Evolutionary conservation across 441 rosid species (phyloP), one percentile per base, ranked within the genome.

Genomic region (Cnidoscolus chayamansa): DNA sequence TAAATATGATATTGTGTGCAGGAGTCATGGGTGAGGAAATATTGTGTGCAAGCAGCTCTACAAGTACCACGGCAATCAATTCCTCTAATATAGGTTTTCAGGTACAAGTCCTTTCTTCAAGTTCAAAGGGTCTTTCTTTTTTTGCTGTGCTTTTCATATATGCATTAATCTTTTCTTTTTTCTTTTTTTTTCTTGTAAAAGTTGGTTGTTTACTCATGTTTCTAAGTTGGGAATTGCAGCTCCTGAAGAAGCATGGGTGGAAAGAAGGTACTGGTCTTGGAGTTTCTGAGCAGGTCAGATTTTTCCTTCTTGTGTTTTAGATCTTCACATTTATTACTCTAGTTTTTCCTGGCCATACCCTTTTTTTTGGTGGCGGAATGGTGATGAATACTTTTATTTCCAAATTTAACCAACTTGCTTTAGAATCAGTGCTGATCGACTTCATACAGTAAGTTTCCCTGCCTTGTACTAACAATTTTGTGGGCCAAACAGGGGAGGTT

Each of bases 241-340:
- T 92, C 40, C 80, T 90, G 72, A 90, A 88, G 87, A 92, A 90
- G 84, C 97, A 90, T 72, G 97, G 98, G 7, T 92, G 98, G 98
- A 89, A 87, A 81, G 98, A 90, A 87, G 98, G 97, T 68, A 83
- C 87, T 45, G 95, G 97, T 81, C 93, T 93, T 72, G 97, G 98
- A 67, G 17, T 84, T 66, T 79, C 83, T 65, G 85, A 89, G 83
- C 94, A 89, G 89, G 97, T 87, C 61, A 57, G 59, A 50, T 19
- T 53, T 8, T 53, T 63, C 32, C 47, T 25, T 31, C 16, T 13
- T 63, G 15, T 35, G 3, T 5, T 35, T 72, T 25, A 1, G 17
- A n/a, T 3, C 3, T 8, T 25, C 10, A 19, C 6, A 43, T 6
- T 7, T 25, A 13, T 63, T 63, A 11, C 5, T 15, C 11, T 58